These are phyloP conservation scores for Pelargonium citronellum DNA, from an alignment of 441 rosid genomes.

Conservation along the genomic window DNA sequence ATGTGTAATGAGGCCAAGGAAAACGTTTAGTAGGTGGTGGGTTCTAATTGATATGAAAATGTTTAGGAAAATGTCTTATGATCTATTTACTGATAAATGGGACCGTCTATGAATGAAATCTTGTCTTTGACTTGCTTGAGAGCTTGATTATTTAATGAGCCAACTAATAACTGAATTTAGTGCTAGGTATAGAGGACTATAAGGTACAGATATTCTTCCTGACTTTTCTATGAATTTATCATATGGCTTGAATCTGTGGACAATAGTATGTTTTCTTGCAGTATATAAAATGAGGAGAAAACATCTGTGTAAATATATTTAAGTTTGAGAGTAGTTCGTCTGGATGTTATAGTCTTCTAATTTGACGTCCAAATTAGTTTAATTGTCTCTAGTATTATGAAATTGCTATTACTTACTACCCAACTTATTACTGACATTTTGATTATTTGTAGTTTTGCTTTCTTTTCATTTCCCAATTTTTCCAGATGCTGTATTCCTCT, in stretches of 20 bases:
- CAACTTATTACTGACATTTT: too few relatives aligned
- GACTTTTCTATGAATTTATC: too few relatives aligned
- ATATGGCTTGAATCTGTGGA: too few relatives aligned
- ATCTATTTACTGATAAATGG: too few relatives aligned
- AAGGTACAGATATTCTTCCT: too few relatives aligned
- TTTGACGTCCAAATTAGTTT: not conserved
- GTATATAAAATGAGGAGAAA: too few relatives aligned
- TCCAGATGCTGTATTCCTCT: not conserved
- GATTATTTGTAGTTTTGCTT: not conserved
- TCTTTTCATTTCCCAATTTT: not conserved
- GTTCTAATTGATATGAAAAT: too few relatives aligned
- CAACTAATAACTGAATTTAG: not conserved
- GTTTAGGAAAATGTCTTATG: too few relatives aligned
- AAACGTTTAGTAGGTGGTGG: too few relatives aligned
- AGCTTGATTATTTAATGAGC: not conserved
- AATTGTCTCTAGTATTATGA: not conserved
- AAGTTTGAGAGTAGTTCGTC: not conserved
- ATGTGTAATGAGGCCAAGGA: not conserved
- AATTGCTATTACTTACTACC: not conserved
- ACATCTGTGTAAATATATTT: not conserved
- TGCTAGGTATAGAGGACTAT: not conserved
- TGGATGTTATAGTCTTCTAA: not conserved
- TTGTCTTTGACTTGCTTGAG: not conserved
- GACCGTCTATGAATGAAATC: not conserved
- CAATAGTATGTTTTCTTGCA: too few relatives aligned